These are phyloP conservation scores for Pouteria campechiana DNA, from an alignment of 179 eudicot species.

Conservation along the genomic window DNA sequence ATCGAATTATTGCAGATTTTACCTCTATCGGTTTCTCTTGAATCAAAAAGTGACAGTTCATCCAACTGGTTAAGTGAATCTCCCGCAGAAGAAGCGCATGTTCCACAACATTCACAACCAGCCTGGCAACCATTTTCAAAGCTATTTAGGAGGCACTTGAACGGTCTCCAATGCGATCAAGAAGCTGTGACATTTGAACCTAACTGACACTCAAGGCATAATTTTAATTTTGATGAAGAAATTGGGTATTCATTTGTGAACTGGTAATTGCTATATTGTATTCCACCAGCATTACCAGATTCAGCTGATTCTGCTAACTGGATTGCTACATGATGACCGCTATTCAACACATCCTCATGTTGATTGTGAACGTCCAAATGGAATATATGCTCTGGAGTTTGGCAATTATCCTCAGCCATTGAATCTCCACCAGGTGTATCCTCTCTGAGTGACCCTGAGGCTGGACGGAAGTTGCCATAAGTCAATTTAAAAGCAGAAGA, in stretches of 20 bases:
- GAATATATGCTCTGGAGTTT: background rate
- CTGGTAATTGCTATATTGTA: constrained; percentile 7
- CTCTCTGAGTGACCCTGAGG: constrained; percentile 9
- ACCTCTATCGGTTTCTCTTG: no score
- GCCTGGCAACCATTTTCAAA: constrained; percentile 6
- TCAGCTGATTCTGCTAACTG: constrained; percentile 19
- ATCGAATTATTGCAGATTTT: no score
- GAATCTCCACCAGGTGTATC: constrained; percentile 17
- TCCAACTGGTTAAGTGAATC: no score
- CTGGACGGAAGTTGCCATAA: background rate
- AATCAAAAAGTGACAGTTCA: no score
- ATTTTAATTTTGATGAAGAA: no score
- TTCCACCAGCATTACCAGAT: constrained; percentile 15
- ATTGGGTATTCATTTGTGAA: no score
- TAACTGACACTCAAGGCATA: constrained; percentile 13
- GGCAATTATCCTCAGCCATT: constrained; percentile 4
- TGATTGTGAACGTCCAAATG: constrained; percentile 4
- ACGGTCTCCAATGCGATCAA: constrained; percentile 1
- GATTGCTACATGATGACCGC: constrained; percentile 13
- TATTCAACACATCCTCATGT: constrained; percentile 12
- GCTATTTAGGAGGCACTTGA: no score
- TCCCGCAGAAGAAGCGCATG: no score
- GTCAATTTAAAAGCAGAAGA: background rate
- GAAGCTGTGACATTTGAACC: constrained; percentile 6
- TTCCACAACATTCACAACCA: constrained; percentile 1